Percentiles rank a stretch among this genome's conserved stretches.
Conservation (phyloP, 1,284 basidiomycete species). For the Peniophora sp. region DNA sequence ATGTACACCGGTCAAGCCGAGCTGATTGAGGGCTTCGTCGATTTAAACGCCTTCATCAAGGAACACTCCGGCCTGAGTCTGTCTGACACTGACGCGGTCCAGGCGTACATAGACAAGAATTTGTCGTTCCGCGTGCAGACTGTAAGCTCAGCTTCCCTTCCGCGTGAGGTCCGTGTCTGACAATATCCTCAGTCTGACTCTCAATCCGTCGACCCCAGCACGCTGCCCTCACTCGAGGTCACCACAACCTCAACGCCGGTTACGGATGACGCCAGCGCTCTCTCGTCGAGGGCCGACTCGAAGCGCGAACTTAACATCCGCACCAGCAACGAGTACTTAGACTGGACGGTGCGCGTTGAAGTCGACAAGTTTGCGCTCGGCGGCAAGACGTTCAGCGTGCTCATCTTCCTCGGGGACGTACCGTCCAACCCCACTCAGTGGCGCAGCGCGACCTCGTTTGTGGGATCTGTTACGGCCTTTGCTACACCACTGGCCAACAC, state of each 20-base stretch:
- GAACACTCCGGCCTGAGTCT: neutral
- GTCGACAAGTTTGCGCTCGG: constrained; percentile 35
- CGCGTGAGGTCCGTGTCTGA: neutral
- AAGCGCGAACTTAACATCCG: too few relatives aligned
- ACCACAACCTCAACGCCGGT: constrained; percentile 1
- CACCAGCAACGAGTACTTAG: constrained; percentile 8
- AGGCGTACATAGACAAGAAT: neutral
- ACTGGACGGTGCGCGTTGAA: constrained; percentile 35
- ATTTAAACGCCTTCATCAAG: neutral
- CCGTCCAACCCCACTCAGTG: constrained; percentile 27
- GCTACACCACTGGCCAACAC: constrained; percentile 28
- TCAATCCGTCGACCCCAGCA: constrained; percentile 1
- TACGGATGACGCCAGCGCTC: neutral
- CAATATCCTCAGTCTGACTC: neutral
- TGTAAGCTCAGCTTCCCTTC: neutral
- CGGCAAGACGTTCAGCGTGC: constrained; percentile 26
- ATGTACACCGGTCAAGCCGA: neutral
- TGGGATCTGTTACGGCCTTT: constrained; percentile 29
- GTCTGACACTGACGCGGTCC: neutral
- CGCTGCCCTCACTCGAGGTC: constrained; percentile 7
- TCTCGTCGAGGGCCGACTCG: neutral
- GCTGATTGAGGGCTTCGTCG: neutral
- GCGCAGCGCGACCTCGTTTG: constrained; percentile 23
- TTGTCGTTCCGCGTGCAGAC: neutral
- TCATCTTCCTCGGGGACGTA: constrained; percentile 33